phyloP scores from a whole-genome alignment of 768 basidiomycete genomes.

The Suillus tomentosus region DNA sequence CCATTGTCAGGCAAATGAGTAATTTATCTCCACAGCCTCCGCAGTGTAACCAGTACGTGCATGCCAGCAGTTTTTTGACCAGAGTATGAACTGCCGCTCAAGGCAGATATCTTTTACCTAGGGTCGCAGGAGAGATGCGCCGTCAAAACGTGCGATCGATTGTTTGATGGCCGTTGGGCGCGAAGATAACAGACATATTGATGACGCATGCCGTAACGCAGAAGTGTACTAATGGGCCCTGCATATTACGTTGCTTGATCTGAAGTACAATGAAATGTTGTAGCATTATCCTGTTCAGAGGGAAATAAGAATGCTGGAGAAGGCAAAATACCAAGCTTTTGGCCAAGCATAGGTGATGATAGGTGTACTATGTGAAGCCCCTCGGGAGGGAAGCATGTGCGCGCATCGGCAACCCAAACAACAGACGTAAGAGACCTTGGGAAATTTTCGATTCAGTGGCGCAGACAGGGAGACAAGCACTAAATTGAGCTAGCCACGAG shows the following conservation, averaged over 20 bases:
- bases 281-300: not conserved
- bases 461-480: not conserved
- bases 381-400: slow-evolving; percentile 16
- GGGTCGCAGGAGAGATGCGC: not conserved
- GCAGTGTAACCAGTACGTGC: slow-evolving; percentile 4
- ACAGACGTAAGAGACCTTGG: slow-evolving; percentile 11
- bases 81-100: not conserved
- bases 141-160: not conserved
- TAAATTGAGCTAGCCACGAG: not conserved
- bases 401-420: slow-evolving; percentile 4
- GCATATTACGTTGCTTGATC: not conserved
- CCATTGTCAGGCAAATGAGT: not conserved
- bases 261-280: not conserved
- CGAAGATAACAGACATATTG: slow-evolving; percentile 19
- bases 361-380: slow-evolving; percentile 24
- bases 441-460: slow-evolving; percentile 23
- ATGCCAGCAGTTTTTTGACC: slow-evolving; percentile 4
- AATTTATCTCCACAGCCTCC: slow-evolving; percentile 12
- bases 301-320: not conserved
- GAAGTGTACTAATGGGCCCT: not conserved
- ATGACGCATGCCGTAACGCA: slow-evolving; percentile 16
- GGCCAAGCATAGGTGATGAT: slow-evolving; percentile 19
- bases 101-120: not conserved
- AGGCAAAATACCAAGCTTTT: not conserved
- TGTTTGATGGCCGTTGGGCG: slow-evolving; percentile 6